Conservation (phyloP, 2,329 filamentous ascomycete species). For the Kalmusia sp. region DNA sequence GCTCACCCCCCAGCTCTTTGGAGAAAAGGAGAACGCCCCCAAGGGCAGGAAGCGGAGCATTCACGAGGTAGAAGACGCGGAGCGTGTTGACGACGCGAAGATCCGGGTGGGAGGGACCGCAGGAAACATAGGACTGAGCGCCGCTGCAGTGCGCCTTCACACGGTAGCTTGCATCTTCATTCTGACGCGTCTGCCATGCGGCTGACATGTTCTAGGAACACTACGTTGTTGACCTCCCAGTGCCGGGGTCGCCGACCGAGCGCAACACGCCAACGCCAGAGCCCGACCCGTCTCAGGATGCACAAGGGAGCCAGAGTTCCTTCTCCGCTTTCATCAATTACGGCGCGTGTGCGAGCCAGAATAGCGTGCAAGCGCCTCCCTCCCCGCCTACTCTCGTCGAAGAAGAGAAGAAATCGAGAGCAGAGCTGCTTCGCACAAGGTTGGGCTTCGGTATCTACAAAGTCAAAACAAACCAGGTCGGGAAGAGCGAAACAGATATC, state of each 20-base stretch:
- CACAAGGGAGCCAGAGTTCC: conserved; percentile 44
- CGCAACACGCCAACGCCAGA: conserved; percentile 38
- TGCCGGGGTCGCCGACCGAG: conserved; percentile 43
- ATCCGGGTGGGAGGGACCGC: conserved; percentile 19
- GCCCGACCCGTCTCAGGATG: conserved; percentile 37
- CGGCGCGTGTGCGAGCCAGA: conserved; percentile 51
- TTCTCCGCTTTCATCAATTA: conserved; percentile 59
- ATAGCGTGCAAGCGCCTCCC: conserved; percentile 26
- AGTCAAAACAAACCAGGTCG: conserved; percentile 73
- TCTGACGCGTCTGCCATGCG: conserved; percentile 21
- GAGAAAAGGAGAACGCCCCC: conserved; percentile 39
- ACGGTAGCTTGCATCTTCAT: conserved; percentile 27
- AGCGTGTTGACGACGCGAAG: conserved; percentile 33
- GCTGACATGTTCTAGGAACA: conserved; percentile 34
- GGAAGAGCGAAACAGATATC: conserved; percentile 68
- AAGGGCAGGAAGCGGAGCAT: conserved; percentile 45
- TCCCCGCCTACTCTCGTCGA: conserved; percentile 16
- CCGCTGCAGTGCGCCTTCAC: conserved; percentile 32
- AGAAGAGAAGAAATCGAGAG: conserved; percentile 57
- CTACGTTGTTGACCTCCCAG: conserved; percentile 32
- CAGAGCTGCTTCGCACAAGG: conserved; percentile 71
- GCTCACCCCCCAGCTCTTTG: conserved; percentile 27
- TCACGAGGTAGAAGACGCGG: conserved; percentile 42
- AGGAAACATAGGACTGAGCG: conserved; percentile 25
- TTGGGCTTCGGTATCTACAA: conserved; percentile 78